These are phyloP conservation scores for Venturia effusa DNA, from an alignment of 2,329 filamentous ascomycete species.

Conservation along the genomic window DNA sequence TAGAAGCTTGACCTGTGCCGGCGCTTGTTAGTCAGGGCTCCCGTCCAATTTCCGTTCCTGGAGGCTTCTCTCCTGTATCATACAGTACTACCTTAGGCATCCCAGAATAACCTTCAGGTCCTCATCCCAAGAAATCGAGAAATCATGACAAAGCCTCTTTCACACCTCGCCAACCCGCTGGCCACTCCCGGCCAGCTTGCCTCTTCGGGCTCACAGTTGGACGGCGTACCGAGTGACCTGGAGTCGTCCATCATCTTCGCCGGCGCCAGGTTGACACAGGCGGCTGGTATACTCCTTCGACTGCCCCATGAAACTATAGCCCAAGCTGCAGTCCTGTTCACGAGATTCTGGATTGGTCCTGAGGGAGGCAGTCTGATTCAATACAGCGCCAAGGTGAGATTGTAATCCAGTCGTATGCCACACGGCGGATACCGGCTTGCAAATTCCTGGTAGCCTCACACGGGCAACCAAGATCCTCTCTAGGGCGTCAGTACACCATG, in stretches of 20 bases:
- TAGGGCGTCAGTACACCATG: background rate
- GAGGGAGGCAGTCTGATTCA: conserved; percentile 37
- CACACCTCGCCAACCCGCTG: conserved; percentile 49
- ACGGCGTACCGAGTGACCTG: conserved; percentile 53
- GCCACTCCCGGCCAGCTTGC: conserved; percentile 61
- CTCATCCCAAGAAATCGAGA: background rate
- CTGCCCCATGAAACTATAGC: conserved; percentile 79
- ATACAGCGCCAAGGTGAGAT: conserved; percentile 48
- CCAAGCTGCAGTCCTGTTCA: conserved; percentile 71
- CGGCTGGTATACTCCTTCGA: conserved; percentile 68
- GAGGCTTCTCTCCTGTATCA: background rate
- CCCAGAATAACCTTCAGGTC: background rate
- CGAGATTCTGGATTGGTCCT: conserved; percentile 65
- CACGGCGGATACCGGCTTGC: conserved; percentile 10
- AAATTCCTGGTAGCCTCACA: background rate
- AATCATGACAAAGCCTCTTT: background rate
- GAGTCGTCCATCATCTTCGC: conserved; percentile 63
- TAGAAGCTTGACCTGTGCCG: background rate
- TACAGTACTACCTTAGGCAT: too few species aligned
- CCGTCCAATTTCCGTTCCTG: background rate
- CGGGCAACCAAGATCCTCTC: background rate
- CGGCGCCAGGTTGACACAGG: conserved; percentile 63
- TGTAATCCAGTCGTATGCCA: conserved; percentile 23
- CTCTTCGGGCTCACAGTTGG: conserved; percentile 43
- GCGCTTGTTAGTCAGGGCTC: background rate